Percentiles rank a stretch among this genome's conserved stretches.
Evolutionary conservation across 1,284 basidiomycete species (phyloP).

Genomic region (Coniferiporia weirii): DNA sequence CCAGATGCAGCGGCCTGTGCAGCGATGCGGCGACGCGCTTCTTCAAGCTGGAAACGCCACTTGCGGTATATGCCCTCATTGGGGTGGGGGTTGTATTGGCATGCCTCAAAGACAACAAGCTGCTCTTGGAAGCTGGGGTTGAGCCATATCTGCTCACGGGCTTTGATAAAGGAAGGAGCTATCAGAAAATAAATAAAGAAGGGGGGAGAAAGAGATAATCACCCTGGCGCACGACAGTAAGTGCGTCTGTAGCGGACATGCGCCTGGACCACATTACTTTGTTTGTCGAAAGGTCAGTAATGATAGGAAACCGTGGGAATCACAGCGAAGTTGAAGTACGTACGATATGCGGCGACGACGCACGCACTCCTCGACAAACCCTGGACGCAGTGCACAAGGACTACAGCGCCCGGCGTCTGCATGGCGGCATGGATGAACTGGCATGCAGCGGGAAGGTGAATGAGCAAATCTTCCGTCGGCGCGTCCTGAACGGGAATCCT

Average conservation of each 20-base stretch:
- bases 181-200: not conserved
- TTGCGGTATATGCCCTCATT: slow-evolving; percentile 15
- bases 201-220: not conserved
- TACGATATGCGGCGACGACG: slow-evolving; percentile 18
- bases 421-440: slow-evolving; percentile 18
- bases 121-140: slow-evolving; percentile 20
- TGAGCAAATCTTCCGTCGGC: slow-evolving; percentile 16
- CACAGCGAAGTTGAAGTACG: not conserved
- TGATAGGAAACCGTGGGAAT: not conserved
- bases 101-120: slow-evolving; percentile 17
- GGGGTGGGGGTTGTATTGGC: slow-evolving; percentile 14
- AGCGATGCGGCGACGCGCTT: slow-evolving; percentile 15
- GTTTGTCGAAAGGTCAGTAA: too few species aligned
- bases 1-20: not conserved
- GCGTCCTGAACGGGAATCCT: slow-evolving; percentile 15
- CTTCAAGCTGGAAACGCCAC: slow-evolving; percentile 15
- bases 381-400: slow-evolving; percentile 18
- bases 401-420: slow-evolving; percentile 5
- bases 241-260: slow-evolving; percentile 16
- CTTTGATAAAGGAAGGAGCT: not conserved
- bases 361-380: slow-evolving; percentile 17
- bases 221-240: slow-evolving; percentile 16
- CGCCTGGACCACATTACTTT: slow-evolving; percentile 18
- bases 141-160: slow-evolving; percentile 17
- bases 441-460: slow-evolving; percentile 17